Conservation (phyloP, 306 rosid genomes). For the Pyrus betulifolia region DNA sequence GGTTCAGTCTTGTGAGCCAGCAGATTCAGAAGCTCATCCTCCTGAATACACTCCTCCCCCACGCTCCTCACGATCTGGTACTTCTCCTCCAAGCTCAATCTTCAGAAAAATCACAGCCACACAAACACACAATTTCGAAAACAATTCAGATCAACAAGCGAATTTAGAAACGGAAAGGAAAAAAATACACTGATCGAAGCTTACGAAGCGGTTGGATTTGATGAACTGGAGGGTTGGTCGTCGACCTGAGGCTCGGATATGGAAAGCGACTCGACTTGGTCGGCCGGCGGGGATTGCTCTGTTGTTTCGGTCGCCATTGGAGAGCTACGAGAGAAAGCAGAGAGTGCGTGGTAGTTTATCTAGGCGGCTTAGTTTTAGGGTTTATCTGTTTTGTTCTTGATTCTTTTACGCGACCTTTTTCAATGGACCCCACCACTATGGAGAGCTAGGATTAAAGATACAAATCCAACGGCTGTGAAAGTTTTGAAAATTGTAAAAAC, state of each 20-base stretch:
- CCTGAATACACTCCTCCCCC: constrained; percentile 87
- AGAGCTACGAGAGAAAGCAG: not conserved
- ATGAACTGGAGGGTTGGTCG: constrained; percentile 20
- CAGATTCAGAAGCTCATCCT: constrained; percentile 65
- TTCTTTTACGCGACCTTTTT: no score
- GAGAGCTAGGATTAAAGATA: no score
- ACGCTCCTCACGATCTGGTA: constrained; percentile 54
- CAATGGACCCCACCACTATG: no score
- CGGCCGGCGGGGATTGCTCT: constrained; percentile 9
- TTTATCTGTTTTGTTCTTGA: no score
- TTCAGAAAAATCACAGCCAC: not conserved
- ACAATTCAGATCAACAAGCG: not conserved
- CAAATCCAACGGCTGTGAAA: no score
- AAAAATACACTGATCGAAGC: not conserved
- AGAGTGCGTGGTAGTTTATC: no score
- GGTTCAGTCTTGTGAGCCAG: constrained; percentile 65
- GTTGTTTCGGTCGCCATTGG: constrained; percentile 28
- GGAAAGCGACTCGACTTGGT: constrained; percentile 34
- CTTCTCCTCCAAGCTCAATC: constrained; percentile 49
- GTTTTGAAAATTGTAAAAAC: no score
- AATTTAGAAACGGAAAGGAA: not conserved
- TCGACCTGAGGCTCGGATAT: constrained; percentile 14
- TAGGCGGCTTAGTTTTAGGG: no score
- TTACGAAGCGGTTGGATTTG: constrained; percentile 26
- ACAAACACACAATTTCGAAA: not conserved